Percentiles rank a stretch among this genome's conserved stretches.
phyloP scores from a whole-genome alignment of 2,329 filamentous ascomycete species.

The Exophiala spinifera region DNA sequence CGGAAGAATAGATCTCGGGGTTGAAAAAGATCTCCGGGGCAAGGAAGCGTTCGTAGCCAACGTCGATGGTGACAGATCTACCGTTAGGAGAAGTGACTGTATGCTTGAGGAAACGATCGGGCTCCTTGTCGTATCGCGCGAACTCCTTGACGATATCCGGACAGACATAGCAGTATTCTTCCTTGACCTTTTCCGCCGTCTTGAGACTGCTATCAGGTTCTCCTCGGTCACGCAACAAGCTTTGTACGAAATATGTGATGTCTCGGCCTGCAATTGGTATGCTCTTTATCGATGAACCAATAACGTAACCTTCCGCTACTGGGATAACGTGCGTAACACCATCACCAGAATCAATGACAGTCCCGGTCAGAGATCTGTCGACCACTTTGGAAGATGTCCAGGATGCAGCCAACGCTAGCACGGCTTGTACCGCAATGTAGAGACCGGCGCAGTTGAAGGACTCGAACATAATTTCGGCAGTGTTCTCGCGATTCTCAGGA shows the following conservation, averaged over 20 bases:
- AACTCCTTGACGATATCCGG: slow-evolving; percentile 99
- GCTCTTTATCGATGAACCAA: slow-evolving; percentile 98
- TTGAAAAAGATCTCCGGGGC: slow-evolving; percentile 99
- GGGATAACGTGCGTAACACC: slow-evolving; percentile 99
- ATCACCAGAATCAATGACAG: slow-evolving; percentile 97
- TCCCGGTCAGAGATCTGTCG: slow-evolving; percentile 91
- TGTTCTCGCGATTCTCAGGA: slow-evolving; percentile 97
- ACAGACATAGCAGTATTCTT: slow-evolving; percentile 97
- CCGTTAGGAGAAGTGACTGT: slow-evolving; percentile 82
- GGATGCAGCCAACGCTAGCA: slow-evolving; percentile 90
- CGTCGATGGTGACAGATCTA: slow-evolving; percentile 78
- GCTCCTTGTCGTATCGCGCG: slow-evolving; percentile 86
- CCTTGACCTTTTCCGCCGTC: slow-evolving; percentile 97
- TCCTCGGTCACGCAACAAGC: slow-evolving; percentile 87
- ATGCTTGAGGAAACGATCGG: slow-evolving; percentile 86
- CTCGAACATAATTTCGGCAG: slow-evolving; percentile 99
- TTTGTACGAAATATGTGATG: slow-evolving; percentile 98
- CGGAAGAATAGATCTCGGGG: slow-evolving; percentile 97
- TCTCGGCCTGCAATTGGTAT: slow-evolving; percentile 97
- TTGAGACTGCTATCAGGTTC: slow-evolving; percentile 96
- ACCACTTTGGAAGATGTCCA: slow-evolving; percentile 99
- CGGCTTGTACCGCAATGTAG: slow-evolving; percentile 97
- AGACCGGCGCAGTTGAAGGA: slow-evolving; percentile 99
- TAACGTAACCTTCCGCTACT: slow-evolving; percentile 97
- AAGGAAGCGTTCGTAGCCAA: slow-evolving; percentile 96